Evolutionary conservation across 768 basidiomycete genomes (phyloP).

Genomic region (Leccinum arenicola): DNA sequence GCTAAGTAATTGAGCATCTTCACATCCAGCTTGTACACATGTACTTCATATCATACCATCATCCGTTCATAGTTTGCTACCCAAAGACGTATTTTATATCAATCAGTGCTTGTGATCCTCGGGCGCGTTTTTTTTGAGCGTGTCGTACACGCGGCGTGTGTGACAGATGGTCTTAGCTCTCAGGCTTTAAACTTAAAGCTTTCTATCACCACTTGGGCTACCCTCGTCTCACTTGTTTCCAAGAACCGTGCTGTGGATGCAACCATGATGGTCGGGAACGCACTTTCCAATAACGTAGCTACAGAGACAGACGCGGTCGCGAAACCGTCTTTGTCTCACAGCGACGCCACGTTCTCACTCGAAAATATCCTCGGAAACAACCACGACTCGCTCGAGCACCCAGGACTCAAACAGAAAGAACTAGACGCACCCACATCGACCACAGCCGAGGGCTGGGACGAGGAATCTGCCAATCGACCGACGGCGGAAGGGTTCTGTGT

Average conservation of each 20-base stretch:
- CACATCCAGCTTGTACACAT: constrained; percentile 8
- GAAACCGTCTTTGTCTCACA: constrained; percentile 3
- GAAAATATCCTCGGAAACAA: constrained; percentile 67
- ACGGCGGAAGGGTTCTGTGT: constrained; percentile 68
- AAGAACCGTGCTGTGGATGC: constrained; percentile 9
- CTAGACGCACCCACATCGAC: constrained; percentile 30
- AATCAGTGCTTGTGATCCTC: neutral
- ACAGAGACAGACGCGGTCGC: constrained; percentile 13
- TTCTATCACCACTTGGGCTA: constrained; percentile 12
- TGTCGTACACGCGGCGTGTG: constrained; percentile 26
- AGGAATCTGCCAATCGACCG: constrained; percentile 48
- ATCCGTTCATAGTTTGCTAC: neutral
- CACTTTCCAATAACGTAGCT: constrained; percentile 13
- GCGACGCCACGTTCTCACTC: constrained; percentile 47
- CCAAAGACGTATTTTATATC: neutral
- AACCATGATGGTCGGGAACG: constrained; percentile 22
- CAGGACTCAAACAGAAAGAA: constrained; percentile 34
- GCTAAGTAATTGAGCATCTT: neutral
- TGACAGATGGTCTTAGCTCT: constrained; percentile 6
- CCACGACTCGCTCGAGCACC: constrained; percentile 61
- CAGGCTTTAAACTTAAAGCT: constrained; percentile 3
- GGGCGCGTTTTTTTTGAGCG: neutral
- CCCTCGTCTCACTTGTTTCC: constrained; percentile 2
- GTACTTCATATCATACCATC: constrained; percentile 19
- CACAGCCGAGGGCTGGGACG: constrained; percentile 61